Base-by-base conservation (phyloP, 495 filamentous ascomycete genomes). In the Lindgomyces ingoldianus region DNA sequence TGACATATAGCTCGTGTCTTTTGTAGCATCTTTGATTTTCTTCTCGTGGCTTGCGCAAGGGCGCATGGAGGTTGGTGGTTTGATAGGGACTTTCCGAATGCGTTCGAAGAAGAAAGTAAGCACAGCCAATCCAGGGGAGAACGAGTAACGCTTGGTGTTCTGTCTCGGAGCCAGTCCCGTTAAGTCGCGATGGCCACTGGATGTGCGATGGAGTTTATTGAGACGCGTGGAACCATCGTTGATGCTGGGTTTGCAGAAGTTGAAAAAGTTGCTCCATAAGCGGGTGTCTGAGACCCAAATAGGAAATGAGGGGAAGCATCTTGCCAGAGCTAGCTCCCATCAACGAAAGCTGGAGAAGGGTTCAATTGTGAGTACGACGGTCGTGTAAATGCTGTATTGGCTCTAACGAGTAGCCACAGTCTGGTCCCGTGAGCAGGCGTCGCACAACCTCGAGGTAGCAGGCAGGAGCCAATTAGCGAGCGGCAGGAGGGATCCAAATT, bases 381-480 rank as follows among this genome's bases (percentile, higher is more conserved):
- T 39, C 33, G 33, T 39, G 33, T n/a, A n/a, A n/a, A n/a, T n/a
- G n/a, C n/a, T n/a, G 33, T 39, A 39, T 39, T 6, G 33, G 6
- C 14, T 39, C 33, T 39, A 6, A 8, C 18, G 30, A 29, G 29
- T 47, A 30, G 41, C 3, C 6, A 25, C 39, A 14, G 25, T 36
- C 3, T 14, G 25, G 57, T 62, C 64, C 51, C 51, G 64, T 57
- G 64, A 67, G 29, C 52, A 57, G 58, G 64, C 64, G 57, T 57
- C 47, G 64, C 52, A 29, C 57, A 47, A 47, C 24, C 26, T 21
- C 3, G 29, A 21, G 24, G 2, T 19, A 1, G 30, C 16, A 18
- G 25, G 42, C 55, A 56, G 41, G 47, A 41, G 50, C 64, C 64
- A 67, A 67, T 67, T 57, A 67, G 19, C 22, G 22, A 14, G 36